Evolutionary conservation across 2,329 filamentous ascomycete species (phyloP).

Genomic region (Microsporum ferrugineum): DNA sequence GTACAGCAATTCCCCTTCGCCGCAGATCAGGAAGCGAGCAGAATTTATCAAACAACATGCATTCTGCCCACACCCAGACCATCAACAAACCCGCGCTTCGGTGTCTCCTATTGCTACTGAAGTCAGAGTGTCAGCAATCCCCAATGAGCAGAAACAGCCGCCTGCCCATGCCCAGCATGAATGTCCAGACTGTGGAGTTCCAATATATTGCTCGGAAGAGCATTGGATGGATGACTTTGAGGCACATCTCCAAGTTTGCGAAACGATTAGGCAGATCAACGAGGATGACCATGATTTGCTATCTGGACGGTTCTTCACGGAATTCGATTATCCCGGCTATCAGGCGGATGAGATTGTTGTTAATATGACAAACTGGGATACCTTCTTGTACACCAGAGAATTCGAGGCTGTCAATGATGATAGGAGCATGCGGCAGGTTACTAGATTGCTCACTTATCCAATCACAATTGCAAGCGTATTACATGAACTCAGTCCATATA

Average conservation of each 20-base stretch:
- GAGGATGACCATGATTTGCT: conserved; percentile 94
- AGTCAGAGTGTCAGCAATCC: conserved; percentile 39
- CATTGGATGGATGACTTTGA: conserved; percentile 97
- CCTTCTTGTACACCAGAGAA: conserved; percentile 82
- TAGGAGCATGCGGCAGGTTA: conserved; percentile 82
- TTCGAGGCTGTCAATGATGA: conserved; percentile 87
- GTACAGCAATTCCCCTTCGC: conserved; percentile 77
- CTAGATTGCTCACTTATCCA: conserved; percentile 84
- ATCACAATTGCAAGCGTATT: conserved; percentile 82
- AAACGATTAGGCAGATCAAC: conserved; percentile 83
- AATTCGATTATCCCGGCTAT: conserved; percentile 80
- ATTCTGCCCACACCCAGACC: conserved; percentile 81
- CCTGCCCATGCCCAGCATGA: conserved; percentile 84
- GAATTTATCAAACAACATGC: conserved; percentile 89
- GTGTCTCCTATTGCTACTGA: conserved; percentile 54
- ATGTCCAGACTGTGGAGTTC: conserved; percentile 90
- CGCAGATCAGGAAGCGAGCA: conserved; percentile 75
- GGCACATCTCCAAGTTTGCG: conserved; percentile 80
- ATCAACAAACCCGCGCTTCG: conserved; percentile 61
- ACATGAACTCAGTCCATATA: conserved; percentile 90
- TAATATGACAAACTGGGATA: conserved; percentile 99
- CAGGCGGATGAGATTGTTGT: conserved; percentile 87
- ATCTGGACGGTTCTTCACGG: conserved; percentile 81
- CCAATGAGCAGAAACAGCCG: conserved; percentile 35
- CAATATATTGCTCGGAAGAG: conserved; percentile 84